Base-by-base conservation (phyloP, 305 asterid genomes). In the Rubia peregrina region DNA sequence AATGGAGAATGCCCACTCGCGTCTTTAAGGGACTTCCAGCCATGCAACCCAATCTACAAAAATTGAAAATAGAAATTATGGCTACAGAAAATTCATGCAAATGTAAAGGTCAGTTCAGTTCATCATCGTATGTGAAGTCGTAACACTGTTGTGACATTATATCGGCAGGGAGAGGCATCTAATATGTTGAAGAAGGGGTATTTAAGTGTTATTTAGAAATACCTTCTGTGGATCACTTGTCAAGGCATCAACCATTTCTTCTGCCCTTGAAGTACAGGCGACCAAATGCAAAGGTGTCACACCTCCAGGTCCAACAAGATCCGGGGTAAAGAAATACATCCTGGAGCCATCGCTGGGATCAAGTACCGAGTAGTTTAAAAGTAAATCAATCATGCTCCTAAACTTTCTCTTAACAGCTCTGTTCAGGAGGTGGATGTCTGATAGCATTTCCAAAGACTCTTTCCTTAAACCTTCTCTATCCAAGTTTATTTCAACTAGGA, bases 191-290 rank as follows among this genome's bases (percentile, higher is more conserved):
- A 43, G 49, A 30, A 21, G 9, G 61, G 14, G 33, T 12, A 12
- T 44, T 55, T 12, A 56, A 38, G 46, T 36, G 41, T n/a, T n/a
- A 65, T 56, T 24, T 11, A 65, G 9, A 33, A 53, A 44, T 85
- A 91, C 97, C 97, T 89, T 83, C 64, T 82, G 87, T 9, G 96
- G 90, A 75, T 91, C 98, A 60, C 79, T 88, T 17, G 95, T 89
- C 49, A 91, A 81, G 70, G 88, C 84, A 76, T 89, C 95, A 70
- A 91, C 87, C 16, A 88, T 75, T 51, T 85, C 88, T 38, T 83
- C 89, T 1, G 95, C 83, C 59, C 76, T 79, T n/a, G 88, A 78
- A 24, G 83, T 77, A 63, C 80, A 88, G 79, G 98, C 98, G 76
- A 90, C 96, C 83, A 91, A 73, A 79, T 91, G 98, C 68, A 91